Evolutionary conservation across 257 asterid species (phyloP).

Genomic region (Petunia axillaris): DNA sequence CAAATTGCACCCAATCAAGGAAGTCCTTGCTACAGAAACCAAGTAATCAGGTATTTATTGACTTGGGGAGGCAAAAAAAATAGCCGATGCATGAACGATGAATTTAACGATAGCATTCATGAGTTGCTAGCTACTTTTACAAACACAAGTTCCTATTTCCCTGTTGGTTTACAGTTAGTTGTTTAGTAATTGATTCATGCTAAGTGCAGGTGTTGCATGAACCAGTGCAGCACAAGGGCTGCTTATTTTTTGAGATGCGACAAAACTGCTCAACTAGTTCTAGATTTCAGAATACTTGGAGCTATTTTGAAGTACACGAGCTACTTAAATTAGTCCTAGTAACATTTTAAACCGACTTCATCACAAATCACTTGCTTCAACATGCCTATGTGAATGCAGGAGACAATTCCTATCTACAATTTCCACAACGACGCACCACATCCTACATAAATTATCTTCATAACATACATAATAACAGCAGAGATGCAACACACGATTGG

Average conservation of each 20-base stretch:
- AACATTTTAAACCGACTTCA: not conserved
- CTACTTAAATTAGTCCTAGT: not conserved
- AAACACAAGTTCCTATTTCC: not conserved
- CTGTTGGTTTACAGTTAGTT: not conserved
- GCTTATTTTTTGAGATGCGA: not conserved
- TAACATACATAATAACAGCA: not conserved
- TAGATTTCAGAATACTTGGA: not conserved
- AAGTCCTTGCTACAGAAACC: not conserved
- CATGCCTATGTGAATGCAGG: not conserved
- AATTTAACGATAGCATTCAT: not conserved
- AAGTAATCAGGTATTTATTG: not conserved
- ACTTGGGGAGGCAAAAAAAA: not conserved
- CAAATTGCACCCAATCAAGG: not conserved
- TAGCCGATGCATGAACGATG: not conserved
- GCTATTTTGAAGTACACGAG: not conserved
- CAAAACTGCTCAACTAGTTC: not conserved
- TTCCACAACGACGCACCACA: not conserved
- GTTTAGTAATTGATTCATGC: not conserved
- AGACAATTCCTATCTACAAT: not conserved
- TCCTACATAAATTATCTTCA: not conserved
- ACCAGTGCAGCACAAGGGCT: not conserved
- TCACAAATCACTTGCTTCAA: not conserved
- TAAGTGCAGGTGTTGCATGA: not conserved
- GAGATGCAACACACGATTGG: not conserved
- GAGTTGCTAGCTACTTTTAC: not conserved